These are phyloP conservation scores for Cucumis melo DNA, from an alignment of 306 rosid genomes.

Conservation along the genomic window DNA sequence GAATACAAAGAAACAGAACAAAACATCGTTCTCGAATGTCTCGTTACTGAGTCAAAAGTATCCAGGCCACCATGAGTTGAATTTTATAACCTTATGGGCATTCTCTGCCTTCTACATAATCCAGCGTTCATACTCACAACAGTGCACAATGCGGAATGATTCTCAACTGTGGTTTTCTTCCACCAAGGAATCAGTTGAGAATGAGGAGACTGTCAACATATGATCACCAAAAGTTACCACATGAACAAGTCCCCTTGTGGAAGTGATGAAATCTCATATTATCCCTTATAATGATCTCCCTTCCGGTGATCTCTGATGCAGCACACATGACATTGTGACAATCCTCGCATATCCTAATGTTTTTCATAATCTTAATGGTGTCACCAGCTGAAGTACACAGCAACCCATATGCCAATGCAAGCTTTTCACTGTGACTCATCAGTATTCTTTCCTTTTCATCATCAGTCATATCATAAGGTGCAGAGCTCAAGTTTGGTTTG, in stretches of 20 bases:
- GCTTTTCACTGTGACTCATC: slow-evolving; percentile 64
- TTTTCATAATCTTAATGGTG: slow-evolving; percentile 69
- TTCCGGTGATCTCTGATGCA: slow-evolving; percentile 43
- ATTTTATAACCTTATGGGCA: too few relatives aligned
- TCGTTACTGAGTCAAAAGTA: too few relatives aligned
- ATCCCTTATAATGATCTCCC: slow-evolving; percentile 66
- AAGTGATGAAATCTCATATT: slow-evolving; percentile 75
- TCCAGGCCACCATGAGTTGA: too few relatives aligned
- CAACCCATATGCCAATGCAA: slow-evolving; percentile 62
- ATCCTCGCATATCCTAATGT: slow-evolving; percentile 71
- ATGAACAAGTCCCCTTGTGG: slow-evolving; percentile 54
- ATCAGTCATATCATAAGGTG: slow-evolving; percentile 37
- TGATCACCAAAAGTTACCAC: slow-evolving; percentile 62
- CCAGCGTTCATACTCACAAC: background rate
- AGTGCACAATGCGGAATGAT: background rate
- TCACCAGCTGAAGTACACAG: slow-evolving; percentile 31
- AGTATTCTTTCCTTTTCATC: slow-evolving; percentile 41
- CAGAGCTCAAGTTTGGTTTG: slow-evolving; percentile 39
- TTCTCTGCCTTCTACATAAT: too few relatives aligned
- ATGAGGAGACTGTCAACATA: background rate
- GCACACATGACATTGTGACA: slow-evolving; percentile 65
- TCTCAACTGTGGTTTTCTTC: background rate
- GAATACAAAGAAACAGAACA: background rate
- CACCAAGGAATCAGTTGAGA: background rate
- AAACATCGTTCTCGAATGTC: background rate